Evolutionary conservation across 192 early-diverging fungal species (phyloP).

Genomic region (Coemansia sp.): DNA sequence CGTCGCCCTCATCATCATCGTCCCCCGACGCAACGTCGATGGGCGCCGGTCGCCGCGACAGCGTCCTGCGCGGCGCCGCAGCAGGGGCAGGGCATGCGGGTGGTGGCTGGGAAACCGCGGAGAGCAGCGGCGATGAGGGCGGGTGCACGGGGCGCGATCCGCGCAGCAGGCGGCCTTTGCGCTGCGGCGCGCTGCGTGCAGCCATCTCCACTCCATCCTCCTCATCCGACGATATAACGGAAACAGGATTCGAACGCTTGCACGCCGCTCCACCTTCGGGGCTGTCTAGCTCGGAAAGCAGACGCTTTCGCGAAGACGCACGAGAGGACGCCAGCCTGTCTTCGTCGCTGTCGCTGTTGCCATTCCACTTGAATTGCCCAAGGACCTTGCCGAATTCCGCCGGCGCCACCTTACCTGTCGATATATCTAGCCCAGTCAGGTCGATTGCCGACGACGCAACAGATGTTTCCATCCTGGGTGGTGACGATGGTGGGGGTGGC

Average conservation of each 20-base stretch:
- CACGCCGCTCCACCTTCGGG: conserved; percentile 2
- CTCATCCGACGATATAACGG: conserved; percentile 13
- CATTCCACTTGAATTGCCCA: conserved; percentile 14
- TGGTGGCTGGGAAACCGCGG: neutral
- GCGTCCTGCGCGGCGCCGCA: conserved; percentile 9
- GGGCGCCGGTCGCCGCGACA: conserved; percentile 4
- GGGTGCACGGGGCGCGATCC: conserved; percentile 23
- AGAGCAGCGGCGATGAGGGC: conserved; percentile 1
- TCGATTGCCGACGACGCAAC: neutral
- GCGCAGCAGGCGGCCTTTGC: conserved; percentile 26
- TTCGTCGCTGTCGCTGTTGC: neutral
- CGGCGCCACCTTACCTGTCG: neutral
- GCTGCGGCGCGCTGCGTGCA: conserved; percentile 1
- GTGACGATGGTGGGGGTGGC: neutral
- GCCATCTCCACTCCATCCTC: conserved; percentile 5
- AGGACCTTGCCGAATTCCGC: conserved; percentile 22
- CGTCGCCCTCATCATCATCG: conserved; percentile 25
- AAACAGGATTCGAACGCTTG: conserved; percentile 22
- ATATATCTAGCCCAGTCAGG: neutral
- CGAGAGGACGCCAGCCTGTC: neutral
- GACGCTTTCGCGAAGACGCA: conserved; percentile 19
- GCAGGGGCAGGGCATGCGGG: neutral
- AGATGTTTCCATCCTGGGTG: neutral
- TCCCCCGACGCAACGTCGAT: conserved; percentile 6
- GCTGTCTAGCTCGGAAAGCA: conserved; percentile 10